phyloP scores from a whole-genome alignment of 345 rosid genomes.

The Sisymbrium irio region DNA sequence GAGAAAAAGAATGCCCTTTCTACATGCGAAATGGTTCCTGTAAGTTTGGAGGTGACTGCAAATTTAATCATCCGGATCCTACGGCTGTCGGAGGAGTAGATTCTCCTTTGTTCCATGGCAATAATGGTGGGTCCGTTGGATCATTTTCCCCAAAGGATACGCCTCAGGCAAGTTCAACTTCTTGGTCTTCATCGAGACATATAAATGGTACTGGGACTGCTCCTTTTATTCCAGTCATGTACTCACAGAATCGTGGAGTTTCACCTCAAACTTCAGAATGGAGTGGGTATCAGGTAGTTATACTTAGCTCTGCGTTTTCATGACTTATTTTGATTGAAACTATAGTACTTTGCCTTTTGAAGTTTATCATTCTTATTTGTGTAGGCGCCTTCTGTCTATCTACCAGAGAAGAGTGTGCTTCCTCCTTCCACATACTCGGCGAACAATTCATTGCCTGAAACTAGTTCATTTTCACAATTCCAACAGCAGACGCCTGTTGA shows the following conservation, averaged over 20 bases:
- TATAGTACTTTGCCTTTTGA: not conserved
- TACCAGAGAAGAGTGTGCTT: constrained; percentile 53
- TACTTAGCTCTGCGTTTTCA: constrained; percentile 3
- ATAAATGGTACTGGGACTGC: constrained; percentile 53
- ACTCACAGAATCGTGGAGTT: constrained; percentile 58
- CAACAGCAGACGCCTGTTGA: constrained; percentile 55
- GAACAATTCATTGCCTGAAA: constrained; percentile 44
- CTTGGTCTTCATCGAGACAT: constrained; percentile 75
- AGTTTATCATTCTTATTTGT: constrained; percentile 31
- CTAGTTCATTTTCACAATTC: constrained; percentile 47
- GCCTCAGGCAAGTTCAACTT: constrained; percentile 50
- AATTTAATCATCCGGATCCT: constrained; percentile 96
- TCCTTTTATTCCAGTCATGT: constrained; percentile 66
- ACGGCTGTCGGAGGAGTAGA: constrained; percentile 54
- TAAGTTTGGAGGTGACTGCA: constrained; percentile 83
- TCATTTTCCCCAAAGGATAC: constrained; percentile 45
- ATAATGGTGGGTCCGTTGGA: constrained; percentile 52
- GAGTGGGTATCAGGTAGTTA: constrained; percentile 90
- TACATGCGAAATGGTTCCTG: constrained; percentile 99
- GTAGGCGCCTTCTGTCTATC: constrained; percentile 64
- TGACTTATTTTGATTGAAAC: not conserved
- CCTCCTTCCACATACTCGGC: constrained; percentile 52
- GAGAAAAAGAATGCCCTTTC: constrained; percentile 86
- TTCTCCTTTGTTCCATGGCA: constrained; percentile 49
- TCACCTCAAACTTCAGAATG: constrained; percentile 66